These are phyloP conservation scores for Podila verticillata DNA, from an alignment of 192 early-diverging fungal species.

Conservation along the genomic window DNA sequence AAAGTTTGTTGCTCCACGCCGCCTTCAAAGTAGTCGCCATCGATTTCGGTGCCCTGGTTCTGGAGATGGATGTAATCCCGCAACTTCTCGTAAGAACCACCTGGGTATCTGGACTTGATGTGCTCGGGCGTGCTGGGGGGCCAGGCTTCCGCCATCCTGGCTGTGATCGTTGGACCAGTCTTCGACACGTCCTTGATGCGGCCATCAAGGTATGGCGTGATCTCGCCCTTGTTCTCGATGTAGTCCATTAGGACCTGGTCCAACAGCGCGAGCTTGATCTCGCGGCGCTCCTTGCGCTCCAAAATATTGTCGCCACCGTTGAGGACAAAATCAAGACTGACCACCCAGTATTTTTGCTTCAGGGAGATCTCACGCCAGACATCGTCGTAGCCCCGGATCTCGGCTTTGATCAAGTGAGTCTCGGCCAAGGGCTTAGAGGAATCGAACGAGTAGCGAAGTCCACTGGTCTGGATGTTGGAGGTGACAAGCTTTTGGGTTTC, in stretches of 20 bases:
- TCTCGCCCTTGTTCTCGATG: slow-evolving; percentile 17
- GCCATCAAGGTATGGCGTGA: slow-evolving; percentile 44
- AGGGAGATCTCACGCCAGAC: slow-evolving; percentile 53
- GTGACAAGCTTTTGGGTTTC: slow-evolving; percentile 52
- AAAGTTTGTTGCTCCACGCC: background rate
- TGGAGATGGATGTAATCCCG: slow-evolving; percentile 16
- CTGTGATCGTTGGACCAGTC: background rate
- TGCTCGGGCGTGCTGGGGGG: slow-evolving; percentile 35
- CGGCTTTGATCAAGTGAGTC: slow-evolving; percentile 11
- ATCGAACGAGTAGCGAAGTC: slow-evolving; percentile 60
- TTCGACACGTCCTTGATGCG: slow-evolving; percentile 42
- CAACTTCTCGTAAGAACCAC: slow-evolving; percentile 29
- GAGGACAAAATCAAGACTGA: slow-evolving; percentile 68
- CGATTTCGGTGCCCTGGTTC: background rate
- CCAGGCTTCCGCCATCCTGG: background rate
- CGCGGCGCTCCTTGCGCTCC: slow-evolving; percentile 12
- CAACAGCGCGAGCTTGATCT: slow-evolving; percentile 24
- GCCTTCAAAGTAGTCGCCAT: background rate
- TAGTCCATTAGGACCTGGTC: slow-evolving; percentile 53
- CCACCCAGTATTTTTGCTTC: slow-evolving; percentile 54
- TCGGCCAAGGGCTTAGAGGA: slow-evolving; percentile 18
- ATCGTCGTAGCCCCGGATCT: slow-evolving; percentile 36
- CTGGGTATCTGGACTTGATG: slow-evolving; percentile 30
- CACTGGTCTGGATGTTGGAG: slow-evolving; percentile 68
- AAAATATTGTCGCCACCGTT: slow-evolving; percentile 73